Base-by-base conservation (phyloP, 2,329 filamentous ascomycete species). In the Thielaviopsis populi region DNA sequence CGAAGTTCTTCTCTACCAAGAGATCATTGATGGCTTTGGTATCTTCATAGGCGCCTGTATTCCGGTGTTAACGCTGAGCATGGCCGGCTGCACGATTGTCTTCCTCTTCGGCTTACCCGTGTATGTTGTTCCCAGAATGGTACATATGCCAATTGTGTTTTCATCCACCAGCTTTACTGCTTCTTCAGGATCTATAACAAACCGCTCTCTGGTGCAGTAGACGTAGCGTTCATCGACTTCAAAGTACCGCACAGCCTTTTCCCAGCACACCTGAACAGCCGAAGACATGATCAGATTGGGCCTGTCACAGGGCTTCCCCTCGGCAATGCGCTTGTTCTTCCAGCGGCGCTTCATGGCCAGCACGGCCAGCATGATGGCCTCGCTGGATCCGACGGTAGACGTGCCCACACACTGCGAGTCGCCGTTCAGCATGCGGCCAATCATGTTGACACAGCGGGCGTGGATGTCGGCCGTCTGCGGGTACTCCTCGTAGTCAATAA, bases 261-360 rank as follows among this genome's bases (percentile, higher is more conserved):
- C 91, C 91, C 91, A 96, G 80, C 91, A 96, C 48, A 96, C 92
- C 76, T 97, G 92, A 1, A 96, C 92, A 40, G 92, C 67, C 30
- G 89, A 90, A 70, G 89, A 94, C 92, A 97, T 96, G 78, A 97
- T 78, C 67, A 97, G 86, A 76, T 97, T 97, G 63, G 92, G 92
- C 54, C 82, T 81, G 67, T 91, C 88, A 66, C 74, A 82, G 63
- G 90, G 82, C 77, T 95, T 94, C 67, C 91, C 91, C 69, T 83
- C 88, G 3, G 88, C 90, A 73, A 87, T 83, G 69, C 90, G 86
- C 76, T 85, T 86, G 74, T 94, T 91, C 78, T 89, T 86, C 92
- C 92, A 97, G 70, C 87, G 84, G 77, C 86, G 90, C 83, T 96
- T 96, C 91, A 96, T 96, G 69, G 91, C 91, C 42, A 96, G 78